These are phyloP conservation scores for Thermothielavioides terrestris DNA, from an alignment of 495 filamentous ascomycete species.

Conservation along the genomic window DNA sequence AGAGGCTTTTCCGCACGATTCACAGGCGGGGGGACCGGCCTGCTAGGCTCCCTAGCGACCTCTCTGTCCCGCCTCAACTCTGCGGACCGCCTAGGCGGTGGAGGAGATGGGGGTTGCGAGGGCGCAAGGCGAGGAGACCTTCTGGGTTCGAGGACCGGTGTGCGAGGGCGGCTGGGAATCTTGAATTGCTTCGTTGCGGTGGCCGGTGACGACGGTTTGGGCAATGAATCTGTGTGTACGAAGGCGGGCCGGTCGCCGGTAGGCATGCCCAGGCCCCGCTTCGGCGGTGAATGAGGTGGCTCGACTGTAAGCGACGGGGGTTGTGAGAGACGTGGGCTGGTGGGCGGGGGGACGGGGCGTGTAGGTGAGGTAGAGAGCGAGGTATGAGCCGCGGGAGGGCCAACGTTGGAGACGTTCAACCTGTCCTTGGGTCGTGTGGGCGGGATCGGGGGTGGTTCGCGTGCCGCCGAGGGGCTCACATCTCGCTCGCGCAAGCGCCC, in stretches of 20 bases:
- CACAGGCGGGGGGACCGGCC: conserved; percentile 51
- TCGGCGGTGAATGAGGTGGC: conserved; percentile 68
- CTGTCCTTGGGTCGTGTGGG: conserved; percentile 35
- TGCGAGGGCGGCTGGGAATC: conserved; percentile 43
- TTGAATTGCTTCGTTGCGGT: conserved; percentile 45
- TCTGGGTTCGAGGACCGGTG: conserved; percentile 38
- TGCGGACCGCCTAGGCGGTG: conserved; percentile 45
- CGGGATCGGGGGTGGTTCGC: conserved; percentile 46
- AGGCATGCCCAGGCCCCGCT: conserved; percentile 29
- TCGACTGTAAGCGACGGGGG: conserved; percentile 65
- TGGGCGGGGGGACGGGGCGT: conserved; percentile 22
- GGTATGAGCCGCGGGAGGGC: conserved; percentile 15
- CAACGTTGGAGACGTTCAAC: conserved; percentile 16
- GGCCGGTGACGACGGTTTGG: conserved; percentile 41
- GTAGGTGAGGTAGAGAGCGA: conserved; percentile 21
- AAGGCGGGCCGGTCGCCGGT: conserved; percentile 33
- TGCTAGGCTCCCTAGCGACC: conserved; percentile 27
- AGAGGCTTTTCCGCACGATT: conserved; percentile 77
- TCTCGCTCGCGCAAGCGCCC: conserved; percentile 38
- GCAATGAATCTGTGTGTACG: conserved; percentile 39
- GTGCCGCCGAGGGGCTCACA: conserved; percentile 39
- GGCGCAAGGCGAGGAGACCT: conserved; percentile 35
- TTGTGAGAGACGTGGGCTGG: conserved; percentile 46
- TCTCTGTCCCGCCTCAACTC: conserved; percentile 30
- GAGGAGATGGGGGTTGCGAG: conserved; percentile 44